phyloP scores from a whole-genome alignment of 148 eudicot genomes.

The Chenopodium quinoa region DNA sequence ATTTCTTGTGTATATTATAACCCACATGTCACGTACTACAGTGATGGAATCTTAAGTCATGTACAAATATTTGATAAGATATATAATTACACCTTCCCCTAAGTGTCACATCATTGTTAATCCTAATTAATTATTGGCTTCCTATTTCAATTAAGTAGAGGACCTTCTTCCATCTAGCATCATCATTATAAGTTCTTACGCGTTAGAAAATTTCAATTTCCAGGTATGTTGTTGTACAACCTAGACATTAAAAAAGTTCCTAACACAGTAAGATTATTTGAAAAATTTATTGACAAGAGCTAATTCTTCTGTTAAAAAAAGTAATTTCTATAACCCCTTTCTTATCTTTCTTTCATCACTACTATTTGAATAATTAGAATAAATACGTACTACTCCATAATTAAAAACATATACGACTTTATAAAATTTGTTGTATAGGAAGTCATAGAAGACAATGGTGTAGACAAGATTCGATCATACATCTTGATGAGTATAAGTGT shows the following conservation, averaged over 20 bases:
- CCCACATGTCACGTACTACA: constrained; percentile 1
- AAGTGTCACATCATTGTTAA: constrained; percentile 7
- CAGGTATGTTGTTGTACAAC: constrained; percentile 6
- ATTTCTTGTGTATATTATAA: constrained; percentile 1
- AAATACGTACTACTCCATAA: too few relatives aligned
- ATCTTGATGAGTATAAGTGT: too few relatives aligned
- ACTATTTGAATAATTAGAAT: too few relatives aligned
- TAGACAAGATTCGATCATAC: background rate
- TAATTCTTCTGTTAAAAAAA: too few relatives aligned
- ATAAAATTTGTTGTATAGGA: too few relatives aligned
- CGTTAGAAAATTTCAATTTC: background rate
- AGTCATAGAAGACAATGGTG: too few relatives aligned
- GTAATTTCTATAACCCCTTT: too few relatives aligned
- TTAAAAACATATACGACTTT: too few relatives aligned
- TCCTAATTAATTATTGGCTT: background rate
- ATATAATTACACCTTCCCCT: background rate
- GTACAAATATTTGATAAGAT: background rate
- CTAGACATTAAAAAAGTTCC: background rate
- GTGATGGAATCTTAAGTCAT: constrained; percentile 14
- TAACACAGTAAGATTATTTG: background rate
- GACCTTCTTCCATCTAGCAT: background rate
- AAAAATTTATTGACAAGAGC: too few relatives aligned
- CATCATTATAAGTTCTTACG: background rate
- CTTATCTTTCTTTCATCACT: too few relatives aligned
- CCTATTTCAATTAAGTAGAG: background rate